Evolutionary conservation across 805 yeast genomes (phyloP), one percentile per base, ranked within the genome.

Genomic region (Maudiozyma bulderi): DNA sequence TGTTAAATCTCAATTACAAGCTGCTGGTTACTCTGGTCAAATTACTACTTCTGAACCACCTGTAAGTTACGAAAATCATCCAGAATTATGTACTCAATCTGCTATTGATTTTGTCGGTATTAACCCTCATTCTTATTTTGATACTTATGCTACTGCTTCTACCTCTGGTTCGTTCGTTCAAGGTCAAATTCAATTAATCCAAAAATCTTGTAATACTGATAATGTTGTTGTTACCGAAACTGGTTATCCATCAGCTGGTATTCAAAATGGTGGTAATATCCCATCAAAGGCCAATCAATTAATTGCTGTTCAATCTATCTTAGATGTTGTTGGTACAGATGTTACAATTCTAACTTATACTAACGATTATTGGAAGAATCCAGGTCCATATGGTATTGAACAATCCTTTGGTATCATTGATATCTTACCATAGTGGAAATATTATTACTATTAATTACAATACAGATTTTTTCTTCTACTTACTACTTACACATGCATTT

Each of bases 31-130:
- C 69, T 67, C 72, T 8, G 96, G 96, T 47, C 60, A 69, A 48
- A 74, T 89, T 43, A 82, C 95, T 26, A 89, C 95, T 15, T 79
- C 95, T 49, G 97, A 90, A 66, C 95, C 96, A 48, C 93, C 96
- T n/a, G 84, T 77, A 11, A 68, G 81, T 15, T 89, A 75, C 66
- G 76, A 76, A 61, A 62, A 70, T 46, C 54, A 84, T 62, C 86
- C 95, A 3, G 67, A 65, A 8, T 74, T 90, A 58, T 90, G 97
- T 70, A 74, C 80, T 0, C 66, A 66, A 33, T 77, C 87, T 6
- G 86, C 69, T 11, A 78, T 89, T 56, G 96, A 88, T 67, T 76
- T 84, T 57, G 88, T 87, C 54, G 95, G 95, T 53, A 77, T 88
- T 57, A 89, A 90, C 66, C 80, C 95, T 29, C 91, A 90, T 65